Evolutionary conservation across 768 basidiomycete genomes (phyloP).

Genomic region (Gloeophyllum trabeum): DNA sequence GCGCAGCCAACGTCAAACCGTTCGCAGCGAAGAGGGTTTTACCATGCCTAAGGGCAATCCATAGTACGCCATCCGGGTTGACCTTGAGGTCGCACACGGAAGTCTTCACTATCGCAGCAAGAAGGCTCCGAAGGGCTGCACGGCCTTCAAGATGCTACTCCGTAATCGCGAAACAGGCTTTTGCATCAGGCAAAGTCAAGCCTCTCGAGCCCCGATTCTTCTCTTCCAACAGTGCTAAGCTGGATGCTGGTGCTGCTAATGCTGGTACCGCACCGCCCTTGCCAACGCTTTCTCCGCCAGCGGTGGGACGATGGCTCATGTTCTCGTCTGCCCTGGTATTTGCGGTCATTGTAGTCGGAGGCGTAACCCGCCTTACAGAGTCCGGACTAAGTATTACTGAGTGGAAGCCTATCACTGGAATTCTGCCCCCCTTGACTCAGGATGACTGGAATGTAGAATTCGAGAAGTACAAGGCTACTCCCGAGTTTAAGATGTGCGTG

Average conservation of each 20-base stretch:
- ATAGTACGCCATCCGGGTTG: too few relatives aligned
- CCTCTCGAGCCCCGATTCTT: slow-evolving; percentile 25
- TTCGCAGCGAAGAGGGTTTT: too few relatives aligned
- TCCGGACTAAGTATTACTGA: slow-evolving; percentile 97
- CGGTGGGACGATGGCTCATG: slow-evolving; percentile 80
- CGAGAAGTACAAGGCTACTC: slow-evolving; percentile 87
- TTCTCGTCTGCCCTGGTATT: slow-evolving; percentile 79
- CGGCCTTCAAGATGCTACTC: neutral
- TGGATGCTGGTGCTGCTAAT: slow-evolving; percentile 9
- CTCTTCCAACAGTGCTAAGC: slow-evolving; percentile 20
- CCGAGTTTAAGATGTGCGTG: slow-evolving; percentile 90
- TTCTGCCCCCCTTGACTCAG: slow-evolving; percentile 68
- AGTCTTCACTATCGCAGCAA: too few relatives aligned
- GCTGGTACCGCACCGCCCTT: slow-evolving; percentile 16
- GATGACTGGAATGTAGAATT: slow-evolving; percentile 84
- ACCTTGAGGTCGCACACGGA: too few relatives aligned
- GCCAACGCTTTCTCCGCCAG: slow-evolving; percentile 52
- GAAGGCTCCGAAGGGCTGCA: too few relatives aligned
- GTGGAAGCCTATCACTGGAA: slow-evolving; percentile 89
- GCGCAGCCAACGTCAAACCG: too few relatives aligned
- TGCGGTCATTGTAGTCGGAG: slow-evolving; percentile 89
- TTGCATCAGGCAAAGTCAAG: neutral
- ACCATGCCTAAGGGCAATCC: too few relatives aligned
- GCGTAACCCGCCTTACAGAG: slow-evolving; percentile 93
- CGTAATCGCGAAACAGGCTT: neutral